Percentiles rank a stretch among this genome's conserved stretches.
Conservation (phyloP, 1,139 yeast species). For the Pichia sorboxylosa region DNA sequence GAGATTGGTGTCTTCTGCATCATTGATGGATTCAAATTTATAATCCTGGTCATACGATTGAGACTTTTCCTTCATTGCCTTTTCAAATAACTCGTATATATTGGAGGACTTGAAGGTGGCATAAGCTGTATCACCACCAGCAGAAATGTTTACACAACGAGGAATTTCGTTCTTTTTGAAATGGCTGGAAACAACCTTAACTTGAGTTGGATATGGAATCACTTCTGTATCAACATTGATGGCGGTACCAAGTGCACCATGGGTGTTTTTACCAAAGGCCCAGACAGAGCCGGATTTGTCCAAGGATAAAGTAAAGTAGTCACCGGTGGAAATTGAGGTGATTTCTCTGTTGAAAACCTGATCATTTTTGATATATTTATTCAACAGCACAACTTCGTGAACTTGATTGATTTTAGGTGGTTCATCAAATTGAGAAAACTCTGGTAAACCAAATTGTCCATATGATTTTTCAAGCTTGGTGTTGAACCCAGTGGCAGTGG, state of each 20-base stretch:
- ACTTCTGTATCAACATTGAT: conserved; percentile 54
- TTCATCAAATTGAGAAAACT: conserved; percentile 48
- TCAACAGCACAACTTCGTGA: conserved; percentile 26
- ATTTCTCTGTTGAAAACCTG: conserved; percentile 35
- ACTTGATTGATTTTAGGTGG: conserved; percentile 34
- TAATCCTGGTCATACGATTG: conserved; percentile 4
- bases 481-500: conserved; percentile 42
- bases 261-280: conserved; percentile 76
- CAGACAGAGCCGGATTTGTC: conserved; percentile 55
- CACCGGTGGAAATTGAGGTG: conserved; percentile 58
- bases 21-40: conserved; percentile 18
- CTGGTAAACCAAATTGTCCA: conserved; percentile 82
- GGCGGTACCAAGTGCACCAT: conserved; percentile 75
- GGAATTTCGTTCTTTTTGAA: conserved; percentile 30
- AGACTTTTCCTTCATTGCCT: conserved; percentile 14
- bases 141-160: conserved; percentile 41
- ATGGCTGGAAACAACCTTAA: conserved; percentile 30
- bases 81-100: conserved; percentile 24
- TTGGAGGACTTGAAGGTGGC: conserved; percentile 30
- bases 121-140: conserved; percentile 62
- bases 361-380: conserved; percentile 24
- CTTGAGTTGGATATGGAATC: conserved; percentile 55
- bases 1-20: conserved; percentile 19
- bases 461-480: conserved; percentile 26
- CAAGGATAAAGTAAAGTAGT: conserved; percentile 55